phyloP scores from a whole-genome alignment of 1,284 basidiomycete genomes.

The Ustilago sp. region DNA sequence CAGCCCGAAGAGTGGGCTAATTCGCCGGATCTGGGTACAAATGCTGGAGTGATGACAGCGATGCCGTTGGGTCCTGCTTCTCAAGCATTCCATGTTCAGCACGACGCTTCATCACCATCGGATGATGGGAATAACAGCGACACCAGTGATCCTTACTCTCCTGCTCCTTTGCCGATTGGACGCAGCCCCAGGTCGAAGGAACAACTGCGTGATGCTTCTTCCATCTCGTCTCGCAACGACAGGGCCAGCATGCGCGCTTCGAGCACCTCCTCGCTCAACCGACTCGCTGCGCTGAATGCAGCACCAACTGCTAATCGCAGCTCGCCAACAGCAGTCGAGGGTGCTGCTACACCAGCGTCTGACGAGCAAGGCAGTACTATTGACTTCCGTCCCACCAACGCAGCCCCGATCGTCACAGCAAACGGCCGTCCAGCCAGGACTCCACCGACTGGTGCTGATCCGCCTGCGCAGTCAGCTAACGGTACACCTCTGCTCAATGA shows the following conservation, averaged over 20 bases:
- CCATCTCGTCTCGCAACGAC: conserved; percentile 28
- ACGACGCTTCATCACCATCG: conserved; percentile 24
- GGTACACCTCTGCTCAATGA: conserved; percentile 14
- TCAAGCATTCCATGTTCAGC: conserved; percentile 20
- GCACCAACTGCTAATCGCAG: not conserved
- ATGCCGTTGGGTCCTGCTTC: not conserved
- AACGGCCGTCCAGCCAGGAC: not conserved
- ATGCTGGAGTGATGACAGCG: not conserved
- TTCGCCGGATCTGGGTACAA: not conserved
- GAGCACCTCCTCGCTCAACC: conserved; percentile 34
- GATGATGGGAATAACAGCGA: conserved; percentile 20
- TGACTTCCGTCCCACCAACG: not conserved
- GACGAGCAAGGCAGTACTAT: not conserved
- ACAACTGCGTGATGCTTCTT: conserved; percentile 31
- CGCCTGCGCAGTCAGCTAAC: not conserved
- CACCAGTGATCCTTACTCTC: conserved; percentile 40
- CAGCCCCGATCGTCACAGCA: not conserved
- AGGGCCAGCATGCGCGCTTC: conserved; percentile 21
- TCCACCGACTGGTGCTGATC: not conserved
- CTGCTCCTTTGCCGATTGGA: conserved; percentile 35
- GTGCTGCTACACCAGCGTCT: not conserved
- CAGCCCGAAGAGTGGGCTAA: conserved; percentile 29
- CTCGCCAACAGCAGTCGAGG: not conserved
- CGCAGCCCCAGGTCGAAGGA: conserved; percentile 37
- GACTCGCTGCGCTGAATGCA: conserved; percentile 21